Evolutionary conservation across 768 basidiomycete genomes (phyloP), one percentile per base, ranked within the genome.

Genomic region (Grammothele lineata): DNA sequence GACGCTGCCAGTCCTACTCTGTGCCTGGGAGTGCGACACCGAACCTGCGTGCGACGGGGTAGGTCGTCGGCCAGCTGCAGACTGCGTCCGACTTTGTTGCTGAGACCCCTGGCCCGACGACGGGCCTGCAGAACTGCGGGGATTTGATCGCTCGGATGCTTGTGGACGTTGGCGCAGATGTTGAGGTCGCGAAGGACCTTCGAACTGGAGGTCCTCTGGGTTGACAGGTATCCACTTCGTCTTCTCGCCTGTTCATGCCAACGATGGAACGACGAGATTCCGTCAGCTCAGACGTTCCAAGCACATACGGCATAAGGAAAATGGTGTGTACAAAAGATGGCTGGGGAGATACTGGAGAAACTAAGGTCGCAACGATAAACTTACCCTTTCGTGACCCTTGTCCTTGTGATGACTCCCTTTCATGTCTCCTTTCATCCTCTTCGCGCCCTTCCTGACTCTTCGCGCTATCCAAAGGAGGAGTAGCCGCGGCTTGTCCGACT

Each of bases 181-280:
- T 5, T 53, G 47, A 5, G 53, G 34, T 12, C 61, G 72, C 70
- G 51, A 80, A 77, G 10, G 73, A 70, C 14, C 78, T 71, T 51
- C 50, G 5, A 76, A 77, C 55, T 76, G 76, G 14, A 81, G 66
- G 54, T 82, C 80, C 43, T 71, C 65, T 0, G 76, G 66, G 2
- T 80, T 78, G 35, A 82, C 77, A n/a, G 71, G 69, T 0, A 75
- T 71, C 81, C 81, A 82, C 65, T 81, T 82, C 5, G 73, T 63
- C 65, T 80, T 81, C 62, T 78, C 78, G 53, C 67, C 76, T 74
- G 48, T 48, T 40, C n/a, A n/a, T n/a, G n/a, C n/a, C 22, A 45
- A 35, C 40, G 40, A 49, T 26, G 45, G 37, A 22, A 37, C 21
- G 34, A 32, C 34, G 38, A 36, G 18, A 21, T 36, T 19, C n/a